A percentile compares a stretch with the other conserved stretches of the same genome.
Conservation (phyloP, 2,329 filamentous ascomycete species). For the Neospermospora avenae region DNA sequence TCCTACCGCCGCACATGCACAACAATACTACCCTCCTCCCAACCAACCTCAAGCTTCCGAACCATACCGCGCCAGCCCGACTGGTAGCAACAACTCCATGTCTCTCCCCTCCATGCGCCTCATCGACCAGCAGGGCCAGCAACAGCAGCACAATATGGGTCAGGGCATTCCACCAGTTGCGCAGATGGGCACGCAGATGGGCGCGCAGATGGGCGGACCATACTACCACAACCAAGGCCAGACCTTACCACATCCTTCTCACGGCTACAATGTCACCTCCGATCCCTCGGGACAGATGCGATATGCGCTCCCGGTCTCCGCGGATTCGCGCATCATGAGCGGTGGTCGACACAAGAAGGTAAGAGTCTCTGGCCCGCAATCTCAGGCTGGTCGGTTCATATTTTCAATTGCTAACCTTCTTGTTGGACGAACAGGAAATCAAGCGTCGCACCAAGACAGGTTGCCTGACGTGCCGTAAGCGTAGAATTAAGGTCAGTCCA, state of each 20-base stretch:
- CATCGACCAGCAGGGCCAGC: constrained; percentile 38
- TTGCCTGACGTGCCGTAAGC: constrained; percentile 62
- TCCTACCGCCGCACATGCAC: constrained; percentile 42
- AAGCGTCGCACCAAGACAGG: constrained; percentile 73
- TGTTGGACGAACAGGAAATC: constrained; percentile 52
- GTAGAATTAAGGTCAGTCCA: constrained; percentile 68
- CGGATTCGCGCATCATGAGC: constrained; percentile 51
- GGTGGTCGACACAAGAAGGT: constrained; percentile 58
- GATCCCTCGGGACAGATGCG: constrained; percentile 48
- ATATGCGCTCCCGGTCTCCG: constrained; percentile 51
- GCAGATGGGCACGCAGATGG: constrained; percentile 32
- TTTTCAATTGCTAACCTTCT: constrained; percentile 26
- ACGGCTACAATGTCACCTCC: constrained; percentile 47
- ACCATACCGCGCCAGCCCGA: constrained; percentile 43
- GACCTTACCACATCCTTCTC: constrained; percentile 40
- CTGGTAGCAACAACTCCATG: constrained; percentile 43
- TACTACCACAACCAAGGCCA: constrained; percentile 46
- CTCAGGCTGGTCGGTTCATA: constrained; percentile 12
- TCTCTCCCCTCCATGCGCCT: constrained; percentile 50
- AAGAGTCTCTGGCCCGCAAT: constrained; percentile 11
- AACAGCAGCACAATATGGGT: constrained; percentile 42
- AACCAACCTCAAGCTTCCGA: constrained; percentile 35
- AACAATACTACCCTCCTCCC: constrained; percentile 45
- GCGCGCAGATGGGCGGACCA: constrained; percentile 42
- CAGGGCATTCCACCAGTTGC: constrained; percentile 52